phyloP scores from a whole-genome alignment of 2,329 filamentous ascomycete species.

The Penicillium brevicompactum region DNA sequence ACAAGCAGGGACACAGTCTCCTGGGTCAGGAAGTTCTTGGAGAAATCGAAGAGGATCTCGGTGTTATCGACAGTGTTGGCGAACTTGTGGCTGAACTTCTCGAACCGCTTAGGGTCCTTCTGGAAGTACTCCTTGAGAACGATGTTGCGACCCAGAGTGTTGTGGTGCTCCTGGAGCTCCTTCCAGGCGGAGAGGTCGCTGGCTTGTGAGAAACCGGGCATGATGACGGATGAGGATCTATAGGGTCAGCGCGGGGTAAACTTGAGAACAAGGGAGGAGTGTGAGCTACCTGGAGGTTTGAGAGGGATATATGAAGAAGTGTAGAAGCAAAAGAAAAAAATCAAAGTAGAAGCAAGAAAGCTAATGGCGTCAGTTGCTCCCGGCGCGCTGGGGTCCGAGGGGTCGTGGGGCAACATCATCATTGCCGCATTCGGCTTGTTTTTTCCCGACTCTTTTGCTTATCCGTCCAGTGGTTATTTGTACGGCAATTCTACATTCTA shows the following conservation, averaged over 20 bases:
- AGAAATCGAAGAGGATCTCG: constrained; percentile 97
- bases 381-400: constrained; percentile 35
- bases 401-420: constrained; percentile 33
- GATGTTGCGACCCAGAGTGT: constrained; percentile 81
- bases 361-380: constrained; percentile 22
- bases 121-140: constrained; percentile 92
- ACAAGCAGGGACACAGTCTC: constrained; percentile 86
- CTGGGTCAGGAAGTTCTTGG: constrained; percentile 96
- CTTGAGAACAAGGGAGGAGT: background rate
- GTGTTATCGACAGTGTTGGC: constrained; percentile 73
- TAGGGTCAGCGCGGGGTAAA: constrained; percentile 32
- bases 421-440: constrained; percentile 24
- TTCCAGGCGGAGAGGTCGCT: constrained; percentile 85
- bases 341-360: constrained; percentile 8
- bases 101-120: constrained; percentile 83
- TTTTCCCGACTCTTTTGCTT: background rate
- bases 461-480: background rate
- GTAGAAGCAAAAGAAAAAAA: constrained; percentile 6
- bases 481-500: too few relatives aligned
- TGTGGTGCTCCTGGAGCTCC: constrained; percentile 87
- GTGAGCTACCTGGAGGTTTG: background rate
- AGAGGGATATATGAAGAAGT: constrained; percentile 11
- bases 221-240: constrained; percentile 26
- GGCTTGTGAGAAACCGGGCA: constrained; percentile 64
- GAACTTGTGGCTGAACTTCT: constrained; percentile 87